Evolutionary conservation across 495 filamentous ascomycete genomes (phyloP), one percentile per base, ranked within the genome.

Genomic region (Tuber borchii): DNA sequence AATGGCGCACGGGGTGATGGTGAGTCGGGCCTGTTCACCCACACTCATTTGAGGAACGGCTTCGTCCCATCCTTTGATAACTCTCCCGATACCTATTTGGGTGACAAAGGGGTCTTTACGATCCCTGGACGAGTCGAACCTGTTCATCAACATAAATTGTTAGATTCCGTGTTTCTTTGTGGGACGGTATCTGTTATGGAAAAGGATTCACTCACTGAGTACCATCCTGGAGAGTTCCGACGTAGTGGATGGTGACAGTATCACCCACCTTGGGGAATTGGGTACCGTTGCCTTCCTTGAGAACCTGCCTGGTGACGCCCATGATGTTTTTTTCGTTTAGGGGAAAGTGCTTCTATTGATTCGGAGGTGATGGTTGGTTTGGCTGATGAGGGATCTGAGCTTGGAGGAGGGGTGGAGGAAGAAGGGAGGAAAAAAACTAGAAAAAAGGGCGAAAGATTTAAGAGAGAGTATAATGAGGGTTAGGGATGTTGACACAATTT

Each of bases 41-140:
- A 92, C 82, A 70, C 85, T 86, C 89, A 92, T 91, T 76, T 86
- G 78, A 42, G 85, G 85, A 40, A 92, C 89, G 78, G 88, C 90
- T 84, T 90, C 87, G 79, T 92, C 90, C 90, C 90, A 92, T 44
- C 90, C 90, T 83, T 83, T 85, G 79, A 92, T 92, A 77, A 92
- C 88, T 80, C 86, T 84, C 70, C 90, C 90, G 70, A 86, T 82
- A 74, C 90, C 90, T 78, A 92, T 91, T 73, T 83, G 74, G 74
- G 86, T 88, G 70, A 81, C 77, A 80, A 92, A 90, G 74, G 86
- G 84, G 12, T 71, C 44, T 12, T 84, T 85, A 70, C 87, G 85
- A 45, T 86, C 86, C 68, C 84, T 83, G 75, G 90, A 91, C 76
- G 89, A 88, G 83, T 92, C 90, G 82, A 92, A 92, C 79, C 90